Evolutionary conservation across 2,329 filamentous ascomycete genomes (phyloP).

Genomic region (Diaporthe longicolla): DNA sequence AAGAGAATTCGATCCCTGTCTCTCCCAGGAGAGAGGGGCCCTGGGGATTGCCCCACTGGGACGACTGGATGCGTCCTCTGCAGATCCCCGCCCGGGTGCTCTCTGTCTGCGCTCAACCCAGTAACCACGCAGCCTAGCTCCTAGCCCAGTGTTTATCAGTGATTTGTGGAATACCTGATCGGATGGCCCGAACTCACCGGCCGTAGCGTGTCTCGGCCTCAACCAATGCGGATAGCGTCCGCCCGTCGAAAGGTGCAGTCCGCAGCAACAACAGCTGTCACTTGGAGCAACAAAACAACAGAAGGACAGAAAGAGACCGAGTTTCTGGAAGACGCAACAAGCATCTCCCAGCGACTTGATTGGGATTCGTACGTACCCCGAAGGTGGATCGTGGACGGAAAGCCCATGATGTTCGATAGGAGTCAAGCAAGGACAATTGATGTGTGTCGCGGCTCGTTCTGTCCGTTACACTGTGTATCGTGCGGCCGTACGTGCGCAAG

Average conservation of each 20-base stretch:
- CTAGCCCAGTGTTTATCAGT: not conserved
- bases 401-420: too few relatives aligned
- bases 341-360: too few relatives aligned
- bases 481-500: not conserved
- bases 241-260: constrained; percentile 2
- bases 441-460: not conserved
- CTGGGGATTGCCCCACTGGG: not conserved
- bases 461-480: not conserved
- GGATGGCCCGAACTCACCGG: constrained; percentile 25
- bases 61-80: constrained; percentile 1
- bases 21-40: not conserved
- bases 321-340: not conserved
- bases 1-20: not conserved
- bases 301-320: not conserved
- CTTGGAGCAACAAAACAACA: not conserved
- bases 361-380: too few relatives aligned
- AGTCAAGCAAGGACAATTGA: too few relatives aligned
- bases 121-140: not conserved
- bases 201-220: not conserved
- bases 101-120: not conserved
- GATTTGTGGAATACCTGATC: constrained; percentile 7
- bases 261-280: not conserved
- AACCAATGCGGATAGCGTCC: constrained; percentile 23
- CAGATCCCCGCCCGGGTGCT: constrained; percentile 18
- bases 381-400: too few relatives aligned